Base-by-base conservation (phyloP, 2,329 filamentous ascomycete species). In the Sclerotinia glacialis region DNA sequence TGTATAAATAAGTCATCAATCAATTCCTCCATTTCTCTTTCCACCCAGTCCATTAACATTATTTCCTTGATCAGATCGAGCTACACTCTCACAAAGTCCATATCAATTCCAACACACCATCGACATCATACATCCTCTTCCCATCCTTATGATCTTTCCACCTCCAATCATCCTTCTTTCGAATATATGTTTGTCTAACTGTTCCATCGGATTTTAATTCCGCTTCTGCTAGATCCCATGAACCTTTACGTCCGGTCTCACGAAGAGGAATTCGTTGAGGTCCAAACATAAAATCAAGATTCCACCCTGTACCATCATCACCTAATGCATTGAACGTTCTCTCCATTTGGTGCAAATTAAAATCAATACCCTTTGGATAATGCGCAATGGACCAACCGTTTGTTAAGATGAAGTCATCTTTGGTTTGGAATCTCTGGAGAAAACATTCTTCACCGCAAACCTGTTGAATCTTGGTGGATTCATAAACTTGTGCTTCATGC, bases 51-150 rank as follows among this genome's bases (percentile, higher is more conserved):
- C 56, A 59, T 59, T 59, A 59, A 59, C 56, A 47, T 34, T 59
- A 34, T 59, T 59, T 34, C 8, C 16, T 23, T n/a, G 23, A 42
- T n/a, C 44, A 44, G 16, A n/a, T 34, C 7, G 18, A 18, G 31
- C 14, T 7, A 53, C 28, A 34, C 11, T n/a, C 50, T 69, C 54
- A 72, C 23, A 83, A 80, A 50, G 85, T 77, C 84, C 84, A 86
- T 63, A 86, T 80, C 67, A 86, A 77, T 77, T 86, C 84, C 54
- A 86, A 78, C 42, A 86, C 73, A 3, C 84, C 84, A 71, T 86
- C 84, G 23, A 80, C 78, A 62, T 80, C 78, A 70, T 80, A 83
- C 83, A 86, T 85, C 0, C 77, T 64, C 76, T 76, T 52, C 78
- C 81, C 68, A 80, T 78, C 49, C 23, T 64, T 53, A 73, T 71